phyloP scores from a whole-genome alignment of 1,284 basidiomycete species.

The Cystobasidium sp. region DNA sequence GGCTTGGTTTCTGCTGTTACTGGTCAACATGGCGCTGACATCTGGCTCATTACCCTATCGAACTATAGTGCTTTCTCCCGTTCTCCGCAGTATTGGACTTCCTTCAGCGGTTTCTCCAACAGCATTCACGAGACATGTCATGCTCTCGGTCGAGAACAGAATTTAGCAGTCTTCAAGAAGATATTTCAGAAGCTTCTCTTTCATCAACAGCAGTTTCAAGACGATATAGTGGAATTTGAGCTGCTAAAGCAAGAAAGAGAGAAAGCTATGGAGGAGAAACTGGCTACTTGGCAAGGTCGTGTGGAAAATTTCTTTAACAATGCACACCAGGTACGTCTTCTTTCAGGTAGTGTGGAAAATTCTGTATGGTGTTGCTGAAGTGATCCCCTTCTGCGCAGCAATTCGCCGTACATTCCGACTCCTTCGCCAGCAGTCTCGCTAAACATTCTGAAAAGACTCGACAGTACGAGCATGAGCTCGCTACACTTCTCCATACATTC shows the following conservation, averaged over 20 bases:
- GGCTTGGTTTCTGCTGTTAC: neutral
- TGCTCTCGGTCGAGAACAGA: neutral
- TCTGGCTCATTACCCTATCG: neutral
- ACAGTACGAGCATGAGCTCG: too few species aligned
- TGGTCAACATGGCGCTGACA: neutral
- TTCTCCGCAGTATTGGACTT: conserved; percentile 11
- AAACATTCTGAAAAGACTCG: too few species aligned
- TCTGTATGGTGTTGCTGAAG: neutral
- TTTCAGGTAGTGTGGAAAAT: neutral
- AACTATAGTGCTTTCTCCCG: conserved; percentile 4
- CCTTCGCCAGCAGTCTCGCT: too few species aligned
- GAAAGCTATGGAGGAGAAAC: neutral
- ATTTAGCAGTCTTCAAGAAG: neutral
- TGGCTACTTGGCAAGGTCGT: too few species aligned
- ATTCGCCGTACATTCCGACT: too few species aligned
- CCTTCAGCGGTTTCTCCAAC: neutral
- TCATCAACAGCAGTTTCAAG: conserved; percentile 15
- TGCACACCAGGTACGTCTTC: neutral
- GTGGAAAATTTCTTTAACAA: neutral
- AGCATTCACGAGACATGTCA: conserved; percentile 15
- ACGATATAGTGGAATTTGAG: neutral
- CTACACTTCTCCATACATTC: too few species aligned
- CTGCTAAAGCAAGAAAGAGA: neutral
- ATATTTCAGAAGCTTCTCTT: neutral
- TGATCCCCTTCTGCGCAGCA: too few species aligned